phyloP scores from a whole-genome alignment of 257 asterid species.

The Plantago major region DNA sequence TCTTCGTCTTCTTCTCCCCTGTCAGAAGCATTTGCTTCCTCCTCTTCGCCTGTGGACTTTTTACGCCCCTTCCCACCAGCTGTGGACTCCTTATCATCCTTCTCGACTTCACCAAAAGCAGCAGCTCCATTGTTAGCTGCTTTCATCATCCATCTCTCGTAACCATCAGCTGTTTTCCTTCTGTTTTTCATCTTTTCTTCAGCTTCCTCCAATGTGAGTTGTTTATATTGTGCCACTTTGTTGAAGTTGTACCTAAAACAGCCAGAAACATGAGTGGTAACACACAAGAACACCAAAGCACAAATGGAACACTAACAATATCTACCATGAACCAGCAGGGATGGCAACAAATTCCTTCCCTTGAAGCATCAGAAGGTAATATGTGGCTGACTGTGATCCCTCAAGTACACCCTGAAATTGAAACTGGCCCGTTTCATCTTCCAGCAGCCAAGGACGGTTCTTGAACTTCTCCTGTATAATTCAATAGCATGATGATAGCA shows the following conservation, averaged over 20 bases:
- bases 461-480: constrained; percentile 77
- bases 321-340: constrained; percentile 98
- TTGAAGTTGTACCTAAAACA: constrained; percentile 78
- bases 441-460: constrained; percentile 94
- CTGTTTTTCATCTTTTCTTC: constrained; percentile 97
- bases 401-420: constrained; percentile 86
- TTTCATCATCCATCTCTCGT: constrained; percentile 99
- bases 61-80: constrained; percentile 70
- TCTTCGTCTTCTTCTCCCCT: constrained; percentile 97
- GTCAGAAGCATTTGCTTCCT: constrained; percentile 76
- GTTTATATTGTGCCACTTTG: constrained; percentile 97
- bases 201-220: constrained; percentile 97
- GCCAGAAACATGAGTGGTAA: constrained; percentile 7
- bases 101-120: constrained; percentile 90
- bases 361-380: constrained; percentile 92
- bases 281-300: constrained; percentile 7
- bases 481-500: constrained; percentile 23
- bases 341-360: constrained; percentile 93
- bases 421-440: constrained; percentile 93
- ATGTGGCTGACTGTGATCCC: constrained; percentile 93
- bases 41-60: constrained; percentile 71
- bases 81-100: constrained; percentile 70
- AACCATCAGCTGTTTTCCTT: constrained; percentile 98
- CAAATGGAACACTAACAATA: constrained; percentile 5
- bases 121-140: constrained; percentile 93